These are phyloP conservation scores for Citrus medica DNA, from an alignment of 345 rosid species.

Conservation along the genomic window DNA sequence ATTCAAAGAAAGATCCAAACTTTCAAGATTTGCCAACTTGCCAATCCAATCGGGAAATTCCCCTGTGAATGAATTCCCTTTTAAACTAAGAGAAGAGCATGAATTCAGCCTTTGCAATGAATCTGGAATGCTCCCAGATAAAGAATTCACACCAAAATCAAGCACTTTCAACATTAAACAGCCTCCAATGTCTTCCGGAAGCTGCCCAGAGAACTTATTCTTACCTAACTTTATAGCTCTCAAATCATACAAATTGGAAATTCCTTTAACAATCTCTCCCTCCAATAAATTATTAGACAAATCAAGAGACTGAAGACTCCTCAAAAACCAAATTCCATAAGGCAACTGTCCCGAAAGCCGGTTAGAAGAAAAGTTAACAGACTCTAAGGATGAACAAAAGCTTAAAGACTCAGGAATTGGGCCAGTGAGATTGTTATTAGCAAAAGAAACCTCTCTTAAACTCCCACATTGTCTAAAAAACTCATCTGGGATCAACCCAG, in stretches of 20 bases:
- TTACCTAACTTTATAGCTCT: conserved; percentile 42
- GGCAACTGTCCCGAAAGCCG: conserved; percentile 71
- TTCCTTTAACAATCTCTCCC: conserved; percentile 58
- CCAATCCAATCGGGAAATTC: conserved; percentile 77
- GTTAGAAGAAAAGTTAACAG: conserved; percentile 65
- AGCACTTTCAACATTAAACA: conserved; percentile 48
- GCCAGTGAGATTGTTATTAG: conserved; percentile 63
- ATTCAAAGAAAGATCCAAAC: conserved; percentile 79
- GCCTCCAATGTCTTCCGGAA: conserved; percentile 66
- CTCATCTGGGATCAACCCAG: conserved; percentile 65
- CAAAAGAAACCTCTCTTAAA: conserved; percentile 60
- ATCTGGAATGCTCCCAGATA: conserved; percentile 68
- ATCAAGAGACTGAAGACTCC: conserved; percentile 57
- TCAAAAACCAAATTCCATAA: conserved; percentile 55
- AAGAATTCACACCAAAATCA: conserved; percentile 63
- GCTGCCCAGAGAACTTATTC: conserved; percentile 56
- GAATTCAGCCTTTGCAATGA: conserved; percentile 54
- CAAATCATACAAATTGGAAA: conserved; percentile 55
- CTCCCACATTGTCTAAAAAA: conserved; percentile 82
- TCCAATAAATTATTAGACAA: conserved; percentile 62
- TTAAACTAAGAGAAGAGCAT: conserved; percentile 44
- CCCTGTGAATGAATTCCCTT: conserved; percentile 57
- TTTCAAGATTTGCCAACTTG: conserved; percentile 50
- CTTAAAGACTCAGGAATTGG: conserved; percentile 61
- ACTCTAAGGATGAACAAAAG: conserved; percentile 51